Evolutionary conservation across 2,329 filamentous ascomycete species (phyloP).

Genomic region (Colletotrichum sansevieriae): DNA sequence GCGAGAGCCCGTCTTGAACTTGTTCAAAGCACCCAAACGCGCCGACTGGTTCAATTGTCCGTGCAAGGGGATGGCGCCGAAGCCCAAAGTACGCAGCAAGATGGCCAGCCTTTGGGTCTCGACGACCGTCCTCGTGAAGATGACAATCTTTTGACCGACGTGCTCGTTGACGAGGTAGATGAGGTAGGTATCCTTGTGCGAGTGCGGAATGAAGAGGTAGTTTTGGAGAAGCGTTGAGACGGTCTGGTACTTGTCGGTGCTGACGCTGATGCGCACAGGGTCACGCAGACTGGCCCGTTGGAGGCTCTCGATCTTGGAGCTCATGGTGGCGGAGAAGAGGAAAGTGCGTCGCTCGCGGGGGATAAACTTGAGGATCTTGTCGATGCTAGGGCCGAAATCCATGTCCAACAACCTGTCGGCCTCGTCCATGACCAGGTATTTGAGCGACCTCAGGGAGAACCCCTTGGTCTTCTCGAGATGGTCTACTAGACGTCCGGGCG

Average conservation of each 20-base stretch:
- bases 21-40: constrained; percentile 88
- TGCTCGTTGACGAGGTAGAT: constrained; percentile 89
- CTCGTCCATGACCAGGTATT: constrained; percentile 95
- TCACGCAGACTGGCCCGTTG: constrained; percentile 91
- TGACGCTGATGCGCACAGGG: constrained; percentile 86
- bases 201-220: constrained; percentile 88
- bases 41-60: constrained; percentile 91
- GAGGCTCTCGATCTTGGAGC: constrained; percentile 90
- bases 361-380: constrained; percentile 92
- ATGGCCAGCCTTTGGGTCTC: constrained; percentile 90
- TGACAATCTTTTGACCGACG: constrained; percentile 85
- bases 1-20: constrained; percentile 85
- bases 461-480: constrained; percentile 98
- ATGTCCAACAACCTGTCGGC: constrained; percentile 92
- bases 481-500: constrained; percentile 61
- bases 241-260: constrained; percentile 87
- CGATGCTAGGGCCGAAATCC: constrained; percentile 91
- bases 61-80: constrained; percentile 92
- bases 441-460: constrained; percentile 84
- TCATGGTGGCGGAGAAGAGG: constrained; percentile 95
- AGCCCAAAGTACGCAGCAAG: constrained; percentile 85
- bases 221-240: constrained; percentile 89
- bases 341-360: constrained; percentile 83
- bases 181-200: constrained; percentile 90
- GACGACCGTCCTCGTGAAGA: constrained; percentile 93